These are phyloP conservation scores for Stephanocyclus meneghinianus DNA, from an alignment of 352 stramenopile genomes.

Conservation along the genomic window DNA sequence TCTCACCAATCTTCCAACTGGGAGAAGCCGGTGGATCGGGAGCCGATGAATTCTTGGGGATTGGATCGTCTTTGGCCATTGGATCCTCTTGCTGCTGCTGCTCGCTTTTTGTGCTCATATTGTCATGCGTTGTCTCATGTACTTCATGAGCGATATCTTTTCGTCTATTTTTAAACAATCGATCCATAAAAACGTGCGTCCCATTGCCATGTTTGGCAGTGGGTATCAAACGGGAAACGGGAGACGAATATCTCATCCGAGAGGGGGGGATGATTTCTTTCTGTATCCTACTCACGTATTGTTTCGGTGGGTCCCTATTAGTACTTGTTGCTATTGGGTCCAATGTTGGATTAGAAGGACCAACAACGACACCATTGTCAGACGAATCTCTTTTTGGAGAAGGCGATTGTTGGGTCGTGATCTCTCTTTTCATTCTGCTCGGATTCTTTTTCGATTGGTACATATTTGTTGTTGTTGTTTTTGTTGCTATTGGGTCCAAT, in stretches of 20 bases:
- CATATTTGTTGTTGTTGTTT: too few species aligned
- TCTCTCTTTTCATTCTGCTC: too few species aligned
- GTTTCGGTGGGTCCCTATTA: background rate
- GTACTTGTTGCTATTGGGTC: background rate
- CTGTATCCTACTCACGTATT: too few species aligned
- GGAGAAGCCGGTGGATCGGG: conserved; percentile 4
- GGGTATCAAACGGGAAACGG: too few species aligned
- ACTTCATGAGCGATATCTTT: background rate
- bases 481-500: too few species aligned
- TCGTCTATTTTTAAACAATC: too few species aligned
- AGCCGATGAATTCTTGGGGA: background rate
- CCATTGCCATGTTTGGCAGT: background rate
- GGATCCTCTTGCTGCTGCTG: background rate
- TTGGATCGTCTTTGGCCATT: too few species aligned
- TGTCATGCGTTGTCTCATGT: background rate
- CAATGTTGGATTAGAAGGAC: background rate
- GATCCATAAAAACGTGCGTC: too few species aligned
- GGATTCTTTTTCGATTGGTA: too few species aligned
- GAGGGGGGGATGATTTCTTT: background rate
- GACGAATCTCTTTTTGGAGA: conserved; percentile 3
- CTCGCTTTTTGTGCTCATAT: background rate
- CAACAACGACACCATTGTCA: background rate
- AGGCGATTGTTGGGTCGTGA: too few species aligned
- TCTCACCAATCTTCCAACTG: background rate
- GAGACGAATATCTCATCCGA: background rate